Conservation (phyloP, 768 basidiomycete species). For the Mycena alexandri region DNA sequence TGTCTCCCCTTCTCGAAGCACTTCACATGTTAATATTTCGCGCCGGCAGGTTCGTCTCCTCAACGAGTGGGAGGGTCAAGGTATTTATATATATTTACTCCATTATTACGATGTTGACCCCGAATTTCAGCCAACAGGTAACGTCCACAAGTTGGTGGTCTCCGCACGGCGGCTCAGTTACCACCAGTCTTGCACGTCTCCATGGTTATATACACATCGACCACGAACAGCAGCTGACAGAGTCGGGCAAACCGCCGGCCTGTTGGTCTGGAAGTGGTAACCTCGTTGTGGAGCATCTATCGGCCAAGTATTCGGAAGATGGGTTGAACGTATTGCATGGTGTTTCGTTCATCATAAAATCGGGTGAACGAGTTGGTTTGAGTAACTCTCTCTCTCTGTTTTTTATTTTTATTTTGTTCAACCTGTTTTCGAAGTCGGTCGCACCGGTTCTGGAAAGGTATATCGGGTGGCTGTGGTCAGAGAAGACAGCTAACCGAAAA, state of each 20-base stretch:
- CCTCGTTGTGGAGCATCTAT: constrained; percentile 56
- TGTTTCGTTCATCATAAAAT: constrained; percentile 53
- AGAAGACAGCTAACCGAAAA: background rate
- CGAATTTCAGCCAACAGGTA: background rate
- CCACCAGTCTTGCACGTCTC: constrained; percentile 30
- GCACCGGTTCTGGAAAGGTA: constrained; percentile 41
- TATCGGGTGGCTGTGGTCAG: background rate
- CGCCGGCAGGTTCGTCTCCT: no score
- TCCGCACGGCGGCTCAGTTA: background rate
- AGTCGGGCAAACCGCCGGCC: constrained; percentile 55
- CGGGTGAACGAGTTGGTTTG: constrained; percentile 62
- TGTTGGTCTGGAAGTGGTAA: constrained; percentile 63
- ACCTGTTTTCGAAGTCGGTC: constrained; percentile 38
- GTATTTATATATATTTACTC: no score
- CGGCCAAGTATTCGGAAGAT: constrained; percentile 52
- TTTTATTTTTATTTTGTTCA: background rate
- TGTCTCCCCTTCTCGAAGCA: background rate
- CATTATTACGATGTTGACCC: background rate
- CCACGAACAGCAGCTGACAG: constrained; percentile 50
- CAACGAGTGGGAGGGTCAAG: no score
- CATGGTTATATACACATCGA: constrained; percentile 55
- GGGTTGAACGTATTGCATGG: constrained; percentile 20
- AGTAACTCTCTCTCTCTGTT: constrained; percentile 28
- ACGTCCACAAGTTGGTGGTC: no score
- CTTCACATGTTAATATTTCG: no score